Percentiles rank a stretch among this genome's conserved stretches.
These are phyloP conservation scores for Tilletia horrida DNA, from an alignment of 1,284 basidiomycete genomes.

Conservation along the genomic window DNA sequence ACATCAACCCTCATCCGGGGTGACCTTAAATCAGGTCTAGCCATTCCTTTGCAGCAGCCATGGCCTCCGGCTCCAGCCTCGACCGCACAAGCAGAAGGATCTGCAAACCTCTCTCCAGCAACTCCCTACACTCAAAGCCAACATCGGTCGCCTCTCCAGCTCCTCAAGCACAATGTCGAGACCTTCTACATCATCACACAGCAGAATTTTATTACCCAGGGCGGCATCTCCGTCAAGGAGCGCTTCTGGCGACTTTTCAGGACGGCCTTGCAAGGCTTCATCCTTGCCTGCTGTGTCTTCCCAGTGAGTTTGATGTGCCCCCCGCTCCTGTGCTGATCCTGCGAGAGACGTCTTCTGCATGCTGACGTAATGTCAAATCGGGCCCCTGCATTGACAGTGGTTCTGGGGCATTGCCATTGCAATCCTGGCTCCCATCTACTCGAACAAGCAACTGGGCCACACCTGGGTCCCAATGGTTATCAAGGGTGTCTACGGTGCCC, in stretches of 20 bases:
- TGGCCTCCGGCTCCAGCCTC: constrained; percentile 51
- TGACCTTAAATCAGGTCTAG: constrained; percentile 41
- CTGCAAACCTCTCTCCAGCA: neutral
- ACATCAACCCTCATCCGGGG: constrained; percentile 41
- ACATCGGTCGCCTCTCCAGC: constrained; percentile 30
- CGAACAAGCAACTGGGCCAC: constrained; percentile 41
- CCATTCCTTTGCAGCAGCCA: constrained; percentile 33
- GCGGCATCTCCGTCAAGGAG: constrained; percentile 34
- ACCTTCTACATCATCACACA: constrained; percentile 35
- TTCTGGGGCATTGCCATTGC: constrained; percentile 51
- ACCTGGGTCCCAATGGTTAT: constrained; percentile 53
- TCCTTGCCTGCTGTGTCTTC: constrained; percentile 38
- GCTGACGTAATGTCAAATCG: neutral
- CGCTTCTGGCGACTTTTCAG: constrained; percentile 42
- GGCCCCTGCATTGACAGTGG: constrained; percentile 29
- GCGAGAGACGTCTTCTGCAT: no score
- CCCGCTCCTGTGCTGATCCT: neutral
- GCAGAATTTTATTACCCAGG: constrained; percentile 19
- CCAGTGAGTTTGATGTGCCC: constrained; percentile 11
- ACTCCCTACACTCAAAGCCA: constrained; percentile 19
- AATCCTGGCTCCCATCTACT: constrained; percentile 51
- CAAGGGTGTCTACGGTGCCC: constrained; percentile 52
- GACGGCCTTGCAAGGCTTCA: constrained; percentile 46
- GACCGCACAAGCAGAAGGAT: neutral
- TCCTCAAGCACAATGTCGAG: constrained; percentile 30